These are phyloP conservation scores for Ziziphus jujuba DNA, from an alignment of 306 rosid genomes.

Conservation along the genomic window DNA sequence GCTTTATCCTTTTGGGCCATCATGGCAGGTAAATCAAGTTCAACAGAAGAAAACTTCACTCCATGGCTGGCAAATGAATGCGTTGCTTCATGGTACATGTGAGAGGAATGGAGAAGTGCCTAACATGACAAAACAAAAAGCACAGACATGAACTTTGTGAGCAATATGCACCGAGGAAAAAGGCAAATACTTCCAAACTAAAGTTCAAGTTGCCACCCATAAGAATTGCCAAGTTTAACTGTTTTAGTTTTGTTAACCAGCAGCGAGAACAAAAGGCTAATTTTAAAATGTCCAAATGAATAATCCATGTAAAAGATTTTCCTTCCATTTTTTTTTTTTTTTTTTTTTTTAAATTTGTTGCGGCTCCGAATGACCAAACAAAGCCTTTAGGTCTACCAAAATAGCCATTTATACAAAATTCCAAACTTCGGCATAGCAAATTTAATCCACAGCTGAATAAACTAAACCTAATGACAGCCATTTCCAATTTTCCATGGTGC, in stretches of 20 bases:
- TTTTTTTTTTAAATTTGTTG: too few relatives aligned
- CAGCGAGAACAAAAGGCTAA: neutral
- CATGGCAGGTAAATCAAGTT: conserved; percentile 94
- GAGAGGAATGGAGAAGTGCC: conserved; percentile 98
- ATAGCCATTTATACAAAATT: neutral
- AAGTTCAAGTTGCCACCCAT: neutral
- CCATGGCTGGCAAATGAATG: conserved; percentile 86
- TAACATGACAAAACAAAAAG: conserved; percentile 26
- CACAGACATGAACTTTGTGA: neutral
- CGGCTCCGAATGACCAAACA: too few relatives aligned
- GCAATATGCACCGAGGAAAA: neutral
- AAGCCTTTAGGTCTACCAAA: too few relatives aligned
- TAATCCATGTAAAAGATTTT: neutral
- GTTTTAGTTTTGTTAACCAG: neutral
- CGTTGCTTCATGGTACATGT: conserved; percentile 93
- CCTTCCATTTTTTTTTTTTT: too few relatives aligned
- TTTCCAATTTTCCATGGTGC: neutral
- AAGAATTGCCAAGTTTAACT: too few relatives aligned
- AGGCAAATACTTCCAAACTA: neutral
- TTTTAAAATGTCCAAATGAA: neutral
- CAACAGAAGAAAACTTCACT: conserved; percentile 75
- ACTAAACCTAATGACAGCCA: neutral
- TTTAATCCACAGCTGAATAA: neutral
- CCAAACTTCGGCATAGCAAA: neutral
- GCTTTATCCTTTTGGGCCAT: conserved; percentile 91